Base-by-base conservation (phyloP, 2,329 filamentous ascomycete species). In the Ambrosiella beaveri region DNA sequence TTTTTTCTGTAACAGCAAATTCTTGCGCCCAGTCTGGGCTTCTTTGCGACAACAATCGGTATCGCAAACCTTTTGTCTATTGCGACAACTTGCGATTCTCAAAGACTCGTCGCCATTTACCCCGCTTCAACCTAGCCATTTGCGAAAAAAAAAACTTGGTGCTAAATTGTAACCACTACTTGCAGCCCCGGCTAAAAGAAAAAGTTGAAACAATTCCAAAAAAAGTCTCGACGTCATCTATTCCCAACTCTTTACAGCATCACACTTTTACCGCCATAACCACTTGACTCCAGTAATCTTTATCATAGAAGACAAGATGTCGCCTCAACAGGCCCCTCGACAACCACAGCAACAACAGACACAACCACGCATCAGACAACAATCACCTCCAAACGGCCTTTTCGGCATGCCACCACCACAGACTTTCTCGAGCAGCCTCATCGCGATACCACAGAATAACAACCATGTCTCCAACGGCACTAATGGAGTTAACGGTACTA, bases 1-100 rank as follows among this genome's bases (percentile, higher is more conserved):
- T 53, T 53, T 52, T 53, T 53, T 53, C 13, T 39, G 51, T 35
- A 53, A 15, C 51, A 11, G 15, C 13, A 38, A 38, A 40, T 37
- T 53, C 38, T 53, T 53, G 51, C 51, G 51, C 51, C 51, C 51
- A 37, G 27, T 37, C 51, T 15, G 51, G 51, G 36, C 27, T 53
- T 35, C 51, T 53, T 53, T 39, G 51, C 35, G 51, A 53, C 35
- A n/a, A 36, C 17, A 4, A 36, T 38, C 13, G 17, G 19, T 37
- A 7, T 38, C 51, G 11, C 6, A 53, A 19, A 52, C 44, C 15
- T 12, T 47, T 47, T 47, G 7, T 47, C n/a, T 15, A 47, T 27
- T 27, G 19, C 19, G 19, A 27, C 27, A 27, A 27, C 27, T 47
- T 47, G 44, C 44, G 44, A 15, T 47, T 47, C 44, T 47, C 44